Conservation (phyloP, 352 stramenopile genomes). For the Hyaloperonospora brassicae region DNA sequence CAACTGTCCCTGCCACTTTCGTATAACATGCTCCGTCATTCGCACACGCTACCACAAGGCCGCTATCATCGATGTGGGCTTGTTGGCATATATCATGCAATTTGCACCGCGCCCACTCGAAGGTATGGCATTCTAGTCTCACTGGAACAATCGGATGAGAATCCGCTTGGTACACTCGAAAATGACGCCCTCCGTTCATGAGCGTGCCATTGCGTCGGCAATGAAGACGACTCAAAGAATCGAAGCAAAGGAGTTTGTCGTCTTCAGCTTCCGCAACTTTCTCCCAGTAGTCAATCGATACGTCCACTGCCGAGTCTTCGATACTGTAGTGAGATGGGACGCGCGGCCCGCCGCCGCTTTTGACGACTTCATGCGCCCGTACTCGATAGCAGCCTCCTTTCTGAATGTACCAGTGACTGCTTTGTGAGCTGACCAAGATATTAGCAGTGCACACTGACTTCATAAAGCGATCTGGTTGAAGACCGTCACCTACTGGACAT, state of each 20-base stretch:
- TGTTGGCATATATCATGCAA: constrained; percentile 16
- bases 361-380: constrained; percentile 10
- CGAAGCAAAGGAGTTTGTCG: constrained; percentile 8
- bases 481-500: constrained; percentile 15
- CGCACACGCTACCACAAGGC: constrained; percentile 2
- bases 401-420: constrained; percentile 27
- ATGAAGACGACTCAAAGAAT: constrained; percentile 3
- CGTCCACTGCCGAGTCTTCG: constrained; percentile 12
- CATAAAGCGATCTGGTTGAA: constrained; percentile 8
- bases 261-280: not conserved
- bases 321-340: constrained; percentile 3
- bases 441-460: constrained; percentile 19
- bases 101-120: constrained; percentile 5
- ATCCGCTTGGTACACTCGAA: constrained; percentile 21
- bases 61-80: constrained; percentile 4
- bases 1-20: not conserved
- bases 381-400: constrained; percentile 34
- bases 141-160: constrained; percentile 11
- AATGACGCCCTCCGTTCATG: not conserved
- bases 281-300: constrained; percentile 11
- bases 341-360: not conserved
- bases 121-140: constrained; percentile 6
- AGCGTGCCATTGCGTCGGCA: not conserved
- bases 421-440: constrained; percentile 23
- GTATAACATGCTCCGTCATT: not conserved